Evolutionary conservation across 23 red algal species (phyloP), one percentile per base, ranked within the genome.

Genomic region (Gracilaria caudata): DNA sequence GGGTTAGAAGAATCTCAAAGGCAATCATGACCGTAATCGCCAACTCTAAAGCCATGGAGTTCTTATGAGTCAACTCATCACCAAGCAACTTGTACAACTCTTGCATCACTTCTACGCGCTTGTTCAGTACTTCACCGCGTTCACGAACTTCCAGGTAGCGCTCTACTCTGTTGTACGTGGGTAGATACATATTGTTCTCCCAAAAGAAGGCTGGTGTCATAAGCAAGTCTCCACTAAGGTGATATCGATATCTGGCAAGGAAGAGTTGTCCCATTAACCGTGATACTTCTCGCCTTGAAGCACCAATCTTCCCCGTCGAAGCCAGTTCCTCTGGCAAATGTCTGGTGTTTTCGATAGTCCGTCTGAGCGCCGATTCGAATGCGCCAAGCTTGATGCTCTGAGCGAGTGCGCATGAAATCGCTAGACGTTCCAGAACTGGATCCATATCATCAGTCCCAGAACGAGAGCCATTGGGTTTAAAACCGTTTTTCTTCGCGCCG

Each of bases 171-270:
- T 78, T 74, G 54, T 98, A 94, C 10, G 40, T 70, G 26, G 91
- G 86, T 7, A 91, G 68, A 73, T 92, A 94, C 53, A 44, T n/a
- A n/a, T n/a, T n/a, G n/a, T 98, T 86, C 36, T 98, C 74, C 91
- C 95, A 94, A 56, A 98, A 94, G 77, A 94, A 90, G 57, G 81
- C 91, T 7, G 95, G 95, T 44, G 92, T 81, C 72, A 94, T 88
- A 14, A 98, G 70, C 76, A 98, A 87, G 64, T 98, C 95, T 33
- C 79, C 79, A n/a, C 90, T 87, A 4, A 98, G 90, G 75, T 90
- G 90, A 34, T 92, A 77, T 28, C 76, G 80, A 80, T 98, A 92
- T 40, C 95, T 51, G 45, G 90, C 92, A 30, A 94, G 68, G 73
- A 98, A 83, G 10, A 98, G 82, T 20, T 86, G 73, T 34, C 95